These are phyloP conservation scores for Dryas integrifolia DNA, from an alignment of 331 rosid species.

Conservation along the genomic window DNA sequence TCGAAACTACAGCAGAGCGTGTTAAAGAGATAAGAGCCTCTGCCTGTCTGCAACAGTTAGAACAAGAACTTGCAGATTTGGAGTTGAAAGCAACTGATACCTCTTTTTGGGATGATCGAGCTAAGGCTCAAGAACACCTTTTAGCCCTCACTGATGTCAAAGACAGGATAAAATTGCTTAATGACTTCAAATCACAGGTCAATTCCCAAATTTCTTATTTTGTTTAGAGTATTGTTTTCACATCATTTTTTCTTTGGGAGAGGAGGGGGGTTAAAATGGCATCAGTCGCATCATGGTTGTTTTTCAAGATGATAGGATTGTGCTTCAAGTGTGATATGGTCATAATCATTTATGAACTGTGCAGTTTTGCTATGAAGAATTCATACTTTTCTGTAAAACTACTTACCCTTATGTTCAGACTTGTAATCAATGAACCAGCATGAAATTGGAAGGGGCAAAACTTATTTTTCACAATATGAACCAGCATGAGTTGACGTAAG, in stretches of 20 bases:
- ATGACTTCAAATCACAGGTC: slow-evolving; percentile 75
- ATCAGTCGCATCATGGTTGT: background rate
- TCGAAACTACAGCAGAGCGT: slow-evolving; percentile 59
- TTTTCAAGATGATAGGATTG: slow-evolving; percentile 4
- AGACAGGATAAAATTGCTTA: slow-evolving; percentile 73
- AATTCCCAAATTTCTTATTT: slow-evolving; percentile 13
- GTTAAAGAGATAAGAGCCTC: slow-evolving; percentile 74
- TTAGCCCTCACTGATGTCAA: slow-evolving; percentile 67
- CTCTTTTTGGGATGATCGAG: slow-evolving; percentile 83
- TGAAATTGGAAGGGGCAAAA: background rate
- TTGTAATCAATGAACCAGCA: background rate
- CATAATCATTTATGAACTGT: background rate
- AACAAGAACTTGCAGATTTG: slow-evolving; percentile 61
- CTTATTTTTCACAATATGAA: background rate
- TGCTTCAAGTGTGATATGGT: slow-evolving; percentile 10
- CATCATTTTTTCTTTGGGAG: background rate
- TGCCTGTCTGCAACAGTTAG: slow-evolving; percentile 53
- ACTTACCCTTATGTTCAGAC: background rate
- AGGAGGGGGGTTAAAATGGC: background rate
- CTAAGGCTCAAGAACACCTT: slow-evolving; percentile 77
- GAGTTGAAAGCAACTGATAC: slow-evolving; percentile 66
- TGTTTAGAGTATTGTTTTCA: background rate
- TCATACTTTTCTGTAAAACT: background rate
- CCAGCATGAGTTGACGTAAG: too few relatives aligned
- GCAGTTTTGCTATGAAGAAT: background rate